Conservation (phyloP, 139 green algal genomes). For the Desmodesmus armatus region DNA sequence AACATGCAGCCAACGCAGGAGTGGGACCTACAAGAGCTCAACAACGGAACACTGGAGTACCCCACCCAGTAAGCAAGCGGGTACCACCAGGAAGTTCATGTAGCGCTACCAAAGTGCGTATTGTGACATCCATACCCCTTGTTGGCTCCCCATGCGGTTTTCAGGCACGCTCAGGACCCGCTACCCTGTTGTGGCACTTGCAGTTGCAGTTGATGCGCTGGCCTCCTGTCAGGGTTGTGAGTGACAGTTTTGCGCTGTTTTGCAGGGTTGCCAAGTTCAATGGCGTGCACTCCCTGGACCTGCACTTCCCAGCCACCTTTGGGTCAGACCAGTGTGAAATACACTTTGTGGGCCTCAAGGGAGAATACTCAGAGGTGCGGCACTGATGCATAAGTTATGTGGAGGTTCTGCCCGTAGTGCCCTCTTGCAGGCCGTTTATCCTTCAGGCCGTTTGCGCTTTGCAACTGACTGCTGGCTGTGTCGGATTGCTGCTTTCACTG, state of each 20-base stretch:
- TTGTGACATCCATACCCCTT: no score
- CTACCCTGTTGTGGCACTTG: no score
- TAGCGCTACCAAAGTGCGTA: no score
- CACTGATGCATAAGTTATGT: no score
- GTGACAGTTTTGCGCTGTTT: background rate
- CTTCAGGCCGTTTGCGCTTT: no score
- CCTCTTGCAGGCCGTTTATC: no score
- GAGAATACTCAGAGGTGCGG: conserved; percentile 78
- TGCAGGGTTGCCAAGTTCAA: conserved; percentile 85
- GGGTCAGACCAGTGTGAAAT: conserved; percentile 73
- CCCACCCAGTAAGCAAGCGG: conserved; percentile 60
- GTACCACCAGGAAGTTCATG: no score
- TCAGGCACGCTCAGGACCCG: no score
- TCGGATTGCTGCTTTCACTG: background rate
- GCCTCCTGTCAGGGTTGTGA: background rate
- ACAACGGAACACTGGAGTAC: conserved; percentile 64
- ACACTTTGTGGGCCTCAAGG: conserved; percentile 88
- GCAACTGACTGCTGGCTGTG: background rate
- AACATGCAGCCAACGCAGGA: conserved; percentile 80
- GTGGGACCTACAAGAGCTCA: conserved; percentile 83
- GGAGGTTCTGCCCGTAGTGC: no score
- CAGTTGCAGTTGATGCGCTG: no score
- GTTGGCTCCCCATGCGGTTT: no score
- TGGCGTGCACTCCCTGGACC: conserved; percentile 82
- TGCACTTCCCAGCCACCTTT: conserved; percentile 83